phyloP scores from a whole-genome alignment of 495 filamentous ascomycete genomes.

The Hypoxylon fragiforme region DNA sequence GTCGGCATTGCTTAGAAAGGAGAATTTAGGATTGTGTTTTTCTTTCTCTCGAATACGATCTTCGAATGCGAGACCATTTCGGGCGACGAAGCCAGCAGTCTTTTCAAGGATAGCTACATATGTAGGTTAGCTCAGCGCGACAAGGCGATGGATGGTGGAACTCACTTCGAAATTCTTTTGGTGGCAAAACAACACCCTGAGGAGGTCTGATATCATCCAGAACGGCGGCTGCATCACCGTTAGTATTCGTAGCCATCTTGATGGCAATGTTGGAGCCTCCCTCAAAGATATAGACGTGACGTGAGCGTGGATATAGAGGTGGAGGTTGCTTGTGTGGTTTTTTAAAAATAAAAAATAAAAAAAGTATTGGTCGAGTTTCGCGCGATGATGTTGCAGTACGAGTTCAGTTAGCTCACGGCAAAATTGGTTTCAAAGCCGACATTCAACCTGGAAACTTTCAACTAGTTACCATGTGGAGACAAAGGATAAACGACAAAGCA shows the following conservation, averaged over 20 bases:
- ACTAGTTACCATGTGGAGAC: no score
- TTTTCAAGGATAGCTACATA: conserved; percentile 84
- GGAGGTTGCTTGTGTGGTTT: conserved; percentile 23
- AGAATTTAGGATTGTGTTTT: conserved; percentile 84
- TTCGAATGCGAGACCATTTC: conserved; percentile 83
- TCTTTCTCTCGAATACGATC: conserved; percentile 87
- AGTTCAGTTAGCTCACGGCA: conserved; percentile 19
- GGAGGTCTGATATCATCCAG: conserved; percentile 71
- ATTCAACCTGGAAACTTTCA: no score
- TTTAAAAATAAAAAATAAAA: no score
- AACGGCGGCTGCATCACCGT: conserved; percentile 56
- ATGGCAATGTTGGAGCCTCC: conserved; percentile 33
- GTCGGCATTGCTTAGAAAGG: conserved; percentile 79
- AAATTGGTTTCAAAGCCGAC: no score
- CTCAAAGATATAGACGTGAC: conserved; percentile 11
- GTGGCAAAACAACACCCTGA: conserved; percentile 80
- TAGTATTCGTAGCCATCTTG: conserved; percentile 59
- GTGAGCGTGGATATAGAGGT: conserved; percentile 3
- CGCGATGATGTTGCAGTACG: conserved; percentile 33
- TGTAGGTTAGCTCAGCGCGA: conserved; percentile 63
- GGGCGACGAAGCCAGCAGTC: conserved; percentile 91
- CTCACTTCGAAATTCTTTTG: conserved; percentile 49
- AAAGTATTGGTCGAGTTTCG: conserved; percentile 21
- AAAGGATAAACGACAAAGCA: no score
- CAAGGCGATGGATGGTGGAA: background rate